Percentiles rank a stretch among this genome's conserved stretches.
These are phyloP conservation scores for Zizania palustris DNA, from an alignment of 202 grass and related monocot species.

Conservation along the genomic window DNA sequence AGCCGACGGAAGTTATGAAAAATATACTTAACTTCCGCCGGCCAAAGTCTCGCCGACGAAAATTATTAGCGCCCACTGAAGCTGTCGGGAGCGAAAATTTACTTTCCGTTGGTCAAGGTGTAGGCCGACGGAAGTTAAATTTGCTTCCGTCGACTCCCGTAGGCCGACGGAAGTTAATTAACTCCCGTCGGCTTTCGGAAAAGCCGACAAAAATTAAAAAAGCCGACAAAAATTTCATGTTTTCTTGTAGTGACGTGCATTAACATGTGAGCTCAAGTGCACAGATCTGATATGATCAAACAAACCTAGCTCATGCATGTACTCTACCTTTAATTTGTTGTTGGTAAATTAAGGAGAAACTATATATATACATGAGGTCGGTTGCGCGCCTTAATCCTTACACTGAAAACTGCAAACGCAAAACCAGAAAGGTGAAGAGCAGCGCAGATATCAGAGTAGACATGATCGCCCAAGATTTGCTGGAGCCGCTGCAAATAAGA, in stretches of 20 bases:
- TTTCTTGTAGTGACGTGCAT: too few relatives aligned
- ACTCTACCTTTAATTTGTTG: constrained; percentile 5
- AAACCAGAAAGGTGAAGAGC: background rate
- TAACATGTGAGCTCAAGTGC: background rate
- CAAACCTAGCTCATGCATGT: background rate
- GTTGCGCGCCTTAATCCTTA: background rate
- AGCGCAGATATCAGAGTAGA: constrained; percentile 39
- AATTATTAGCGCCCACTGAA: too few relatives aligned
- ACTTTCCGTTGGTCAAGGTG: too few relatives aligned
- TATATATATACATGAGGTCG: background rate
- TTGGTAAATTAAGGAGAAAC: background rate
- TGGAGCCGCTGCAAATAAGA: constrained; percentile 55
- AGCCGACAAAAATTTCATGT: background rate
- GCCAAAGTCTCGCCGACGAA: too few relatives aligned
- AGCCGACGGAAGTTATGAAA: too few relatives aligned
- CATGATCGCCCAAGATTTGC: constrained; percentile 16
- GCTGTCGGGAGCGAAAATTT: too few relatives aligned
- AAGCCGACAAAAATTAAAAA: too few relatives aligned
- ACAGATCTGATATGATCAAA: constrained; percentile 12
- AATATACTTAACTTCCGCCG: too few relatives aligned
- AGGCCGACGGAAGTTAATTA: too few relatives aligned
- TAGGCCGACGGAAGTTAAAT: too few relatives aligned
- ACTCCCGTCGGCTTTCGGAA: too few relatives aligned
- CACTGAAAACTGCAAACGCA: constrained; percentile 18
- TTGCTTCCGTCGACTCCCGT: too few relatives aligned